Base-by-base conservation (phyloP, 2,329 filamentous ascomycete species). In the Claviceps sp. region DNA sequence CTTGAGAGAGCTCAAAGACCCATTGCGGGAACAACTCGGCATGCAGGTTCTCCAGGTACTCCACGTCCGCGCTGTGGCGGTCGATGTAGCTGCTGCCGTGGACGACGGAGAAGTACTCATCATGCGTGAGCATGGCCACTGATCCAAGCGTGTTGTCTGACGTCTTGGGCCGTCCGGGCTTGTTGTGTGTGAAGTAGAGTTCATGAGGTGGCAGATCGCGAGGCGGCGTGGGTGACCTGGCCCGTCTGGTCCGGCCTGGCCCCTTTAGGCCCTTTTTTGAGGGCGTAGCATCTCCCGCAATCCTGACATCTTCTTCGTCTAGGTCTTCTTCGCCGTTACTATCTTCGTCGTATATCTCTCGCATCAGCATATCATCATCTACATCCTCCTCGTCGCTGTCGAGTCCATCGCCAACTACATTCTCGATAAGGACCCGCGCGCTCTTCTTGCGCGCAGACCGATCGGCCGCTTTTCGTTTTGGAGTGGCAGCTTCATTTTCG, bases 141-240 rank as follows among this genome's bases (percentile, higher is more conserved):
- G 84, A 82, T 0, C 84, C 77, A 5, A 97, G 74, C 0, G 82
- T 95, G 57, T 93, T 93, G 63, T 87, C 85, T 1, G 90, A 96
- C 0, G 91, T 95, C 67, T 90, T 90, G 45, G 80, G 75, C 4
- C 82, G 78, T 2, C 88, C 89, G 0, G 87, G 82, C 47, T 88
- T 83, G 64, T 95, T 96, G 62, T 97, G 88, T 62, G 85, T 87
- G 66, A 98, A 97, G 71, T 94, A 98, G 58, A 86, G 79, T 66
- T 97, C 93, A 62, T 96, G 88, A 0, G 90, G 76, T 5, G 90
- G 86, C 2, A 97, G 76, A 60, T 95, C 80, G 50, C 81, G 78
- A 17, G 91, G 88, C 3, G 88, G 88, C 5, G 86, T 89, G 1
- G 86, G 86, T 6, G 86, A 88, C 52, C 79, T 80, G 23, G 60